These are phyloP conservation scores for Isoetes taiwanensis DNA, from an alignment of 75 land plant genomes.

Conservation along the genomic window DNA sequence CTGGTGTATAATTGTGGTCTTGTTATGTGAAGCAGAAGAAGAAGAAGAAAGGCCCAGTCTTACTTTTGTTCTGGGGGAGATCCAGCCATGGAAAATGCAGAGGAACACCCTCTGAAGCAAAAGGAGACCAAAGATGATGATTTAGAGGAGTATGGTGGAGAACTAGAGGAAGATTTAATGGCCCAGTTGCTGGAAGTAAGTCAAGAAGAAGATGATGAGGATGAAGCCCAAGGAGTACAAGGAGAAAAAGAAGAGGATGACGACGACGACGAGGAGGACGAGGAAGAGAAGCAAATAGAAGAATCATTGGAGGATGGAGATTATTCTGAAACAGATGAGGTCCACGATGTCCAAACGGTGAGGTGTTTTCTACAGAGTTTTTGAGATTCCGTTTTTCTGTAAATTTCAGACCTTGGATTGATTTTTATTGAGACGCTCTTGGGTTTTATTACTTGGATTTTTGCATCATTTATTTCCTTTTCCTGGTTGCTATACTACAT, in stretches of 20 bases:
- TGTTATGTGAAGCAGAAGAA: too few relatives aligned
- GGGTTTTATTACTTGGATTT: neutral
- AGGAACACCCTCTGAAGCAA: too few relatives aligned
- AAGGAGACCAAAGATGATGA: too few relatives aligned
- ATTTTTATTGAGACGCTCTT: neutral
- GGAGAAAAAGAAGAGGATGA: neutral
- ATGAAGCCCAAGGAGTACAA: neutral
- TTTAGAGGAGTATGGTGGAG: too few relatives aligned
- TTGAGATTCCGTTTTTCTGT: neutral
- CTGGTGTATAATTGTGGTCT: too few relatives aligned
- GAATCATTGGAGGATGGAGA: neutral
- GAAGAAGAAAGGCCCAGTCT: too few relatives aligned
- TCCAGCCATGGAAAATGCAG: too few relatives aligned
- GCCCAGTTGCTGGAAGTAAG: neutral
- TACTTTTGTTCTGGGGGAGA: too few relatives aligned
- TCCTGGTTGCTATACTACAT: neutral
- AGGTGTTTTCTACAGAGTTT: neutral
- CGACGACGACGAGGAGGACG: neutral
- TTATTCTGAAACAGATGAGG: neutral
- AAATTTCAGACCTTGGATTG: neutral
- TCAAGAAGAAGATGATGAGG: neutral
- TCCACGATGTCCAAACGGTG: neutral
- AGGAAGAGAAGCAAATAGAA: neutral
- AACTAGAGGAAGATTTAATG: too few relatives aligned
- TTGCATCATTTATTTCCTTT: neutral